Percentiles rank a stretch among this genome's conserved stretches.
These are phyloP conservation scores for Botrytis fragariae DNA, from an alignment of 2,329 filamentous ascomycete genomes.

Conservation along the genomic window DNA sequence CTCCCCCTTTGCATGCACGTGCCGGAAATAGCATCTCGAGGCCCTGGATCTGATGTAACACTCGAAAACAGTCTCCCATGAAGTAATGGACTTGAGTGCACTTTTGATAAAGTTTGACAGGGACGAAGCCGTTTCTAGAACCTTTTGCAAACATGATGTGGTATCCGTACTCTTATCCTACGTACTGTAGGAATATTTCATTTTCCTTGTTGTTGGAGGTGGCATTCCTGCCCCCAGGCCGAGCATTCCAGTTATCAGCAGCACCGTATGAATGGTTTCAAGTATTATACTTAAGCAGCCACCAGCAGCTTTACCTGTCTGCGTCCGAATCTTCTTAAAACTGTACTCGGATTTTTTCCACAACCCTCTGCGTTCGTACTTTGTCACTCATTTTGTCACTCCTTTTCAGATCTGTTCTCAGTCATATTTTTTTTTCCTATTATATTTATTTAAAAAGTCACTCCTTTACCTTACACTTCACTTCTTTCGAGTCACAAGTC, in stretches of 20 bases:
- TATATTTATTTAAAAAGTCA: constrained; percentile 8
- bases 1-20: background rate
- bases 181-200: background rate
- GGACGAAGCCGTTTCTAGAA: constrained; percentile 1
- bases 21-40: background rate
- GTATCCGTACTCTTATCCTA: background rate
- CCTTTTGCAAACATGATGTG: background rate
- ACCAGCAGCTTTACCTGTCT: background rate
- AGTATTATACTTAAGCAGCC: constrained; percentile 12
- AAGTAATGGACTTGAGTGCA: background rate
- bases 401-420: background rate
- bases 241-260: constrained; percentile 14
- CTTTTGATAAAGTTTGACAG: background rate
- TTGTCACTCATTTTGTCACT: constrained; percentile 13
- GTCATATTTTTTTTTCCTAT: background rate
- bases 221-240: background rate
- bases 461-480: background rate
- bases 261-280: background rate
- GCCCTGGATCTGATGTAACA: background rate
- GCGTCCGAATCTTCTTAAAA: background rate
- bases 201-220: background rate
- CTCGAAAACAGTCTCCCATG: background rate
- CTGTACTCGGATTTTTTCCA: background rate
- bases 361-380: background rate
- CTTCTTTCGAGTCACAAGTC: background rate